phyloP scores from a whole-genome alignment of 768 basidiomycete species.

The Chlorophyllum brunneum region DNA sequence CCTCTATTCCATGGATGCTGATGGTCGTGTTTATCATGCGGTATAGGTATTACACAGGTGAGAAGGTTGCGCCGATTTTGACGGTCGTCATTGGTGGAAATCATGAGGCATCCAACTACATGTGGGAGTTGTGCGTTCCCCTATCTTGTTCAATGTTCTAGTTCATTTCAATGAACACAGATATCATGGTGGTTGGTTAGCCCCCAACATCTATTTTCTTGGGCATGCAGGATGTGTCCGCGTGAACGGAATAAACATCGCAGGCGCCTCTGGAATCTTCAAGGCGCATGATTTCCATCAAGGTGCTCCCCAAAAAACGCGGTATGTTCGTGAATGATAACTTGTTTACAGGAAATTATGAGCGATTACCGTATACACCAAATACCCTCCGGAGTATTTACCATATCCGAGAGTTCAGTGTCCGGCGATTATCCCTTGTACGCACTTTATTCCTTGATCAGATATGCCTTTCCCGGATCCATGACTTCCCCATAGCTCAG shows the following conservation, averaged over 20 bases:
- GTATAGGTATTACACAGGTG: slow-evolving; percentile 81
- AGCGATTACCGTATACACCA: slow-evolving; percentile 77
- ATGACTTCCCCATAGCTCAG: slow-evolving; percentile 41
- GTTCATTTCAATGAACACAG: slow-evolving; percentile 31
- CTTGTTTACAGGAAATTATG: slow-evolving; percentile 59
- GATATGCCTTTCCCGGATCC: slow-evolving; percentile 13
- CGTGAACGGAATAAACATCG: slow-evolving; percentile 84
- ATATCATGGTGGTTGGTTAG: slow-evolving; percentile 96
- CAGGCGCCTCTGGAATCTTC: slow-evolving; percentile 92
- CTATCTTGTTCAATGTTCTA: background rate
- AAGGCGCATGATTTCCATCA: slow-evolving; percentile 68
- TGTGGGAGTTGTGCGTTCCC: slow-evolving; percentile 84
- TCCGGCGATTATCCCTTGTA: slow-evolving; percentile 75
- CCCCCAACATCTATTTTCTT: slow-evolving; percentile 94
- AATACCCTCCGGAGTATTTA: slow-evolving; percentile 79
- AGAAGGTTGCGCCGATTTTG: slow-evolving; percentile 76
- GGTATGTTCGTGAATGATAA: too few relatives aligned
- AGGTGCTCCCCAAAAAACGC: slow-evolving; percentile 45
- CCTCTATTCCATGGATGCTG: background rate
- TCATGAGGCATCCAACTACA: slow-evolving; percentile 94
- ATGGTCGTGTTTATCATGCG: background rate
- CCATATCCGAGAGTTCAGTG: slow-evolving; percentile 84
- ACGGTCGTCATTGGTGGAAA: slow-evolving; percentile 97
- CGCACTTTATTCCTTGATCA: slow-evolving; percentile 17
- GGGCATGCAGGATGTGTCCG: slow-evolving; percentile 88